Conservation (phyloP, 495 filamentous ascomycete species). For the Neurospora sp. region DNA sequence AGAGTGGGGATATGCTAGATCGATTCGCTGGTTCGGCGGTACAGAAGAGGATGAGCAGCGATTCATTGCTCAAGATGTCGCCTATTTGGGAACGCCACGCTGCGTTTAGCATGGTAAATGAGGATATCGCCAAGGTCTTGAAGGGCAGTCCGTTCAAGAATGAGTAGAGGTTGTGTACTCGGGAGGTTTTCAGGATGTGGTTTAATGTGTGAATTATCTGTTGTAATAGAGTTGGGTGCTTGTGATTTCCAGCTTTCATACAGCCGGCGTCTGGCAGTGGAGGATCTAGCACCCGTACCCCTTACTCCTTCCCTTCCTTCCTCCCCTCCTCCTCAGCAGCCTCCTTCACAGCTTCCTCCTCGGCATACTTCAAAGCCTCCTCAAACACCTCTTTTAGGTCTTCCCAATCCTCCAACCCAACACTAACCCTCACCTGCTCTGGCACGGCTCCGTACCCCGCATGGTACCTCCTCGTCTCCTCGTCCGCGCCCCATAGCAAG, state of each 20-base stretch:
- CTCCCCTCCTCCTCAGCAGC: not conserved
- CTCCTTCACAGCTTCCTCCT: not conserved
- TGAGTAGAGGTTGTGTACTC: too few relatives aligned
- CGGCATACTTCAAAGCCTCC: slow-evolving; percentile 18
- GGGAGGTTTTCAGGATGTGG: too few relatives aligned
- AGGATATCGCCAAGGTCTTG: too few relatives aligned
- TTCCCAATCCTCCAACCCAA: slow-evolving; percentile 31
- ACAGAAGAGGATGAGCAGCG: not conserved
- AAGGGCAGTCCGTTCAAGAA: too few relatives aligned
- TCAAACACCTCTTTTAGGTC: slow-evolving; percentile 24
- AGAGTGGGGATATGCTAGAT: too few relatives aligned
- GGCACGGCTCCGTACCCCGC: slow-evolving; percentile 18
- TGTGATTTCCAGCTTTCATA: too few relatives aligned
- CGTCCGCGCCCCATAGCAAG: slow-evolving; percentile 19
- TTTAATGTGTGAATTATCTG: too few relatives aligned
- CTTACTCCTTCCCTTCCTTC: not conserved
- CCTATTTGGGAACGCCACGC: not conserved
- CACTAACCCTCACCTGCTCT: slow-evolving; percentile 29
- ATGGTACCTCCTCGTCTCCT: slow-evolving; percentile 12
- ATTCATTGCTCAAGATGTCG: not conserved
- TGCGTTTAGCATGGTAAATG: too few relatives aligned
- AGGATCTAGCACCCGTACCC: not conserved
- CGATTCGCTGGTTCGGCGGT: too few relatives aligned
- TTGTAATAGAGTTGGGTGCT: too few relatives aligned
- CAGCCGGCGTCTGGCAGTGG: too few relatives aligned